phyloP scores from a whole-genome alignment of 768 basidiomycete species.

The Phanerochaete carnosa region DNA sequence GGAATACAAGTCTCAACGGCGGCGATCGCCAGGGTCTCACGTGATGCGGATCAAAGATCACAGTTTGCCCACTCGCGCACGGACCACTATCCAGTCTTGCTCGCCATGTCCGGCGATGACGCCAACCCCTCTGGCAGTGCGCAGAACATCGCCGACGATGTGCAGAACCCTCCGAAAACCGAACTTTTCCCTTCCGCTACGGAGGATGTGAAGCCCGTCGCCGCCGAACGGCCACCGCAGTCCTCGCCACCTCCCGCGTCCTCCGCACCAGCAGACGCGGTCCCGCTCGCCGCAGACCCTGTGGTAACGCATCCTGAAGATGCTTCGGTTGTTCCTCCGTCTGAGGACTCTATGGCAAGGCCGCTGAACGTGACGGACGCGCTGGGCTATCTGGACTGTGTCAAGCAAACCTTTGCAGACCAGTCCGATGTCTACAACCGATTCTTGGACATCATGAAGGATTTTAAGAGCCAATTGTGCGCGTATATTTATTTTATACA shows the following conservation, averaged over 20 bases:
- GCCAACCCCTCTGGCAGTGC: neutral
- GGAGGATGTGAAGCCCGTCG: neutral
- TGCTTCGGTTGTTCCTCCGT: neutral
- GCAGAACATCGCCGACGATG: neutral
- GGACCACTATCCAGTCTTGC: neutral
- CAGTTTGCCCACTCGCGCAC: neutral
- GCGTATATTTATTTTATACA: conserved; percentile 16
- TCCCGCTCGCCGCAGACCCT: neutral
- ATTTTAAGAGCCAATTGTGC: conserved; percentile 64
- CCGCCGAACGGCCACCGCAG: neutral
- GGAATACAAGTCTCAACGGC: neutral
- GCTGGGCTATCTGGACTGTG: conserved; percentile 59
- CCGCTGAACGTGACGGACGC: conserved; percentile 63
- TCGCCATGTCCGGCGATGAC: conserved; percentile 4
- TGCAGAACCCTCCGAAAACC: neutral
- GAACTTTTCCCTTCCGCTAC: neutral
- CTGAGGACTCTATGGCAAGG: conserved; percentile 26
- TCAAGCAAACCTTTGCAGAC: conserved; percentile 57
- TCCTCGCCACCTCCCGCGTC: neutral
- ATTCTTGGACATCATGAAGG: conserved; percentile 71
- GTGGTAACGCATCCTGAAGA: neutral
- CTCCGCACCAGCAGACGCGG: neutral
- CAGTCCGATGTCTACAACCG: conserved; percentile 62
- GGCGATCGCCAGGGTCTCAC: neutral
- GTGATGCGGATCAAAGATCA: neutral